A percentile compares a stretch with the other conserved stretches of the same genome.
phyloP scores from a whole-genome alignment of 108 stramenopile species.

The Epithemia pelagica region DNA sequence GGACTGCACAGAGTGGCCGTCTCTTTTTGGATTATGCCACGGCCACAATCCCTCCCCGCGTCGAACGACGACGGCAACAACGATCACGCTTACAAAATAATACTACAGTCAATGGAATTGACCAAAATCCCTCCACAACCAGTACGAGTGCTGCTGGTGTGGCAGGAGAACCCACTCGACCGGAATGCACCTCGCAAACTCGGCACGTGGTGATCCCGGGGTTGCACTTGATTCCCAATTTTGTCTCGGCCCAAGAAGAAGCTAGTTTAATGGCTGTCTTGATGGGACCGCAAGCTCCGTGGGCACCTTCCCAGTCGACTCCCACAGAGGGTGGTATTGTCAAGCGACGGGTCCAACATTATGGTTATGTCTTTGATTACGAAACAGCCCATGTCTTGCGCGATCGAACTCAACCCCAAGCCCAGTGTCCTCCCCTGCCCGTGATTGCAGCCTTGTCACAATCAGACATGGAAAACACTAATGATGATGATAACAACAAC shows the following conservation, averaged over 20 bases:
- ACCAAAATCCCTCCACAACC: too few species aligned
- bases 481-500: slow-evolving; percentile 1
- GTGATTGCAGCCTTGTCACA: slow-evolving; percentile 22
- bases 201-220: slow-evolving; percentile 55
- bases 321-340: slow-evolving; percentile 51
- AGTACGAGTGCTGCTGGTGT: background rate
- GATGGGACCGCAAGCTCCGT: slow-evolving; percentile 78
- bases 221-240: slow-evolving; percentile 49
- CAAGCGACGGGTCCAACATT: slow-evolving; percentile 78
- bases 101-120: slow-evolving; percentile 15
- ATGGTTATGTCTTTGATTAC: slow-evolving; percentile 92
- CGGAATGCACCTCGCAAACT: slow-evolving; percentile 80
- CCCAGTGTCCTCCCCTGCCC: slow-evolving; percentile 51
- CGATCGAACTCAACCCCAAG: slow-evolving; percentile 18
- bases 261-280: slow-evolving; percentile 59
- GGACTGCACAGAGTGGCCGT: slow-evolving; percentile 24
- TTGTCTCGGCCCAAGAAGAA: slow-evolving; percentile 53
- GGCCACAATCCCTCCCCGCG: slow-evolving; percentile 45
- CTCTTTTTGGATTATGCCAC: slow-evolving; percentile 74
- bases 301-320: slow-evolving; percentile 70
- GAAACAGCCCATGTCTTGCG: slow-evolving; percentile 78
- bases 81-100: too few species aligned
- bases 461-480: slow-evolving; percentile 2
- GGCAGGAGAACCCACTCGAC: slow-evolving; percentile 53
- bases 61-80: slow-evolving; percentile 17